These are phyloP conservation scores for Microbotryum scabiosae DNA, from an alignment of 1,284 basidiomycete species.

Conservation along the genomic window DNA sequence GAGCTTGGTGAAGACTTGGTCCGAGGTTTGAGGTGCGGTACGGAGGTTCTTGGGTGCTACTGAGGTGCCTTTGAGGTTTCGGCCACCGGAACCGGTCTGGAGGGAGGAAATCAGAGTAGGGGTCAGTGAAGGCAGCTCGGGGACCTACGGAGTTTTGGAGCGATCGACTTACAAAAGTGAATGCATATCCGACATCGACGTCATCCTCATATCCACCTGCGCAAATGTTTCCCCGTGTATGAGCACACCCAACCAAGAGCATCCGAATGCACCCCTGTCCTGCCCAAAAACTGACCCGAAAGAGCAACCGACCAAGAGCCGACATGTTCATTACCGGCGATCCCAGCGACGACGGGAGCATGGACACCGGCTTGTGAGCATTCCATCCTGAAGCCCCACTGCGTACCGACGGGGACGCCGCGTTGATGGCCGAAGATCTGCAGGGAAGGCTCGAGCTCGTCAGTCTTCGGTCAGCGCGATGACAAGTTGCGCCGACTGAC, in stretches of 20 bases:
- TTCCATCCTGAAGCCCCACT: slow-evolving; percentile 30
- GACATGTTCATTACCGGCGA: slow-evolving; percentile 50
- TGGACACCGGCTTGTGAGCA: slow-evolving; percentile 30
- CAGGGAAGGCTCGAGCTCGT: too few relatives aligned
- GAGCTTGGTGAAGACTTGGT: slow-evolving; percentile 65
- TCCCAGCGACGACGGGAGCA: slow-evolving; percentile 65
- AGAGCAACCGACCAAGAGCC: slow-evolving; percentile 72
- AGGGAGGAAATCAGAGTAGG: slow-evolving; percentile 19
- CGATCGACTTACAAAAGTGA: slow-evolving; percentile 49
- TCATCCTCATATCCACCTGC: slow-evolving; percentile 71
- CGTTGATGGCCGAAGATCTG: slow-evolving; percentile 39
- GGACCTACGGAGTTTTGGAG: slow-evolving; percentile 32
- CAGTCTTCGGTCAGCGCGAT: too few relatives aligned
- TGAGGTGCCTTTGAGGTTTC: slow-evolving; percentile 53
- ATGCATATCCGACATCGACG: slow-evolving; percentile 65
- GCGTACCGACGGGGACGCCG: slow-evolving; percentile 28
- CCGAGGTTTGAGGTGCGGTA: slow-evolving; percentile 68
- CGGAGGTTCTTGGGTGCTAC: slow-evolving; percentile 51
- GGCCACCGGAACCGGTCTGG: slow-evolving; percentile 51
- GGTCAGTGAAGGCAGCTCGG: too few relatives aligned
- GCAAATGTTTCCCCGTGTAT: too few relatives aligned
- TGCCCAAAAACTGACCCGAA: slow-evolving; percentile 33
- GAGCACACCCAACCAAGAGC: too few relatives aligned
- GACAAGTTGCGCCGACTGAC: too few relatives aligned
- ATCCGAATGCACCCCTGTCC: too few relatives aligned